Base-by-base conservation (phyloP, 495 filamentous ascomycete genomes). In the Trichocladium antarcticum region DNA sequence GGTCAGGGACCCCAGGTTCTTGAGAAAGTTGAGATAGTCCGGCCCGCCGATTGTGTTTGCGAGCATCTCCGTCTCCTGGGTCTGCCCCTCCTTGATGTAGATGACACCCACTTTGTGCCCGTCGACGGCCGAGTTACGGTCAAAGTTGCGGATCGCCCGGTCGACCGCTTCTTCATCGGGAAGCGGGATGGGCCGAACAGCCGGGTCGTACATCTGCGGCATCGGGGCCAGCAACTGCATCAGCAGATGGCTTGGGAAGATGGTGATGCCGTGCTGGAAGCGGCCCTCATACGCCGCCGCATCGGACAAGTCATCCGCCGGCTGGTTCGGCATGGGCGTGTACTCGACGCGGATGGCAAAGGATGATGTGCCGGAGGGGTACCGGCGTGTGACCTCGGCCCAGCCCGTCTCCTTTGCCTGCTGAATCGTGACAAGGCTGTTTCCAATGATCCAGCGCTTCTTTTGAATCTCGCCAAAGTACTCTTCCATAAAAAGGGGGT, bases 51-150 rank as follows among this genome's bases (percentile, higher is more conserved):
- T 75, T 9, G 80, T 79, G 58, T 99, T 97, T 27, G 82, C 75
- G 1, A 99, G 73, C 29, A 97, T 95, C 49, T 89, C 85, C 3
- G 67, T 68, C 61, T 96, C 93, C 3, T 76, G 65, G 9, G 76
- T 85, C 59, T 97, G 93, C 17, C 83, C 82, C 45, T 87, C 79
- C 29, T 80, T 87, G 50, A 94, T 80, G 61, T 95, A 99, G 44
- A 99, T 81, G 17, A 99, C 82, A 16, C 92, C 93, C 40, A 95
- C 84, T 60, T 95, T 95, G 65, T 99, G 88, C 10, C 89, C 84
- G 65, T 99, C 93, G 5, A 99, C 84, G 21, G 89, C 87, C 42
- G 89, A 81, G 49, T 78, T 95, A 22, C 81, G 81, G 63, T 97
- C 93, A 64, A 99, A 93, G 29, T 74, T 68, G 36, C 69, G 78